phyloP scores from a whole-genome alignment of 2,329 filamentous ascomycete species.

The Curvularia verruculosa region DNA sequence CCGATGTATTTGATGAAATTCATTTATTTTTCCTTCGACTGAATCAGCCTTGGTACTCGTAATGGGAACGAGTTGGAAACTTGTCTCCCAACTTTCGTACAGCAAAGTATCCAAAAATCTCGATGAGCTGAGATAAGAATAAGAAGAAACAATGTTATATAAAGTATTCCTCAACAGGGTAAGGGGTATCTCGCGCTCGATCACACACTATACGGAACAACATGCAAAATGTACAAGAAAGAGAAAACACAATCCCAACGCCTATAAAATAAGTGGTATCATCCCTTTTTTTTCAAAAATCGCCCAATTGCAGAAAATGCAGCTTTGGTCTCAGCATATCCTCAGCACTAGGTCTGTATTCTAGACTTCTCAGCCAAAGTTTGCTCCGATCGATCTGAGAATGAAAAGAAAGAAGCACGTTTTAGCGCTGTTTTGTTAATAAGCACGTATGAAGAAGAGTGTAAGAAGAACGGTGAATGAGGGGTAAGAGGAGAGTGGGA shows the following conservation, averaged over 20 bases:
- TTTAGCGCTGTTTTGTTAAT: not conserved
- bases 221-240: not conserved
- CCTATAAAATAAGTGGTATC: too few relatives aligned
- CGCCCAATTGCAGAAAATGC: constrained; percentile 27
- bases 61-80: too few relatives aligned
- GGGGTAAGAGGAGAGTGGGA: not conserved
- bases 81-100: too few relatives aligned
- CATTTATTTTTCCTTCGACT: too few relatives aligned
- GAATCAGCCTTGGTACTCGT: too few relatives aligned
- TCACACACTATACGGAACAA: not conserved
- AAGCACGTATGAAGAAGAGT: not conserved
- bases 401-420: too few relatives aligned
- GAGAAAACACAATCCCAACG: too few relatives aligned
- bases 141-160: too few relatives aligned
- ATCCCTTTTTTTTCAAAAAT: constrained; percentile 15
- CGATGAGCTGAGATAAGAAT: too few relatives aligned
- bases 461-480: not conserved
- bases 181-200: not conserved
- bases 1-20: too few relatives aligned
- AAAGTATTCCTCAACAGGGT: not conserved
- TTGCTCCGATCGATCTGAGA: constrained; percentile 22
- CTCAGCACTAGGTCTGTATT: constrained; percentile 17
- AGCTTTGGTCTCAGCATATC: constrained; percentile 21
- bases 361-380: constrained; percentile 26
- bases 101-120: too few relatives aligned